Evolutionary conservation across 352 stramenopile genomes (phyloP), one percentile per base, ranked within the genome.

Genomic region (Albugo laibachii): DNA sequence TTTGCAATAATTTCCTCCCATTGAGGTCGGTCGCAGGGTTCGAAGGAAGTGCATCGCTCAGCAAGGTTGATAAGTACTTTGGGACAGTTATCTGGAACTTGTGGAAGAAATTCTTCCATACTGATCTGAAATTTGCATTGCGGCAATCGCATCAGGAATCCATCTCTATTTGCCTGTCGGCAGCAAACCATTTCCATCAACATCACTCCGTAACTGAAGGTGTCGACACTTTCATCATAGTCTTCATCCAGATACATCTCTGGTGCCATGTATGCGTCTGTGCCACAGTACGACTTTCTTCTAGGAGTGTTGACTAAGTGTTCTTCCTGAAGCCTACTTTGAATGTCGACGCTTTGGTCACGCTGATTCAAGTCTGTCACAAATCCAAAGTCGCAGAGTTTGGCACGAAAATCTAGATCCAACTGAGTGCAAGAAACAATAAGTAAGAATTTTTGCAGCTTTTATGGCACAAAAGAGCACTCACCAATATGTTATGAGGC

Each of bases 131-230:
- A 91, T 50, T 91, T 91, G 55, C 66, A 63, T 53, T 86, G 72
- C n/a, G 78, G 78, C 12, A 88, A 56, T 35, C 78, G 78, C 75
- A 77, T 62, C 20, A 91, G 49, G 44, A 91, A 91, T 12, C 65
- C 71, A 48, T 91, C 73, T 1, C 70, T 56, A 58, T 86, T 91
- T 39, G 66, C 73, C 18, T 78, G 59, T 43, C 75, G 78, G 38
- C 78, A 86, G 59, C 78, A 91, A 19, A 88, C 48, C 45, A 88
- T 64, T 56, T 91, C 78, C 69, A 91, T 88, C n/a, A 91, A 59
- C 53, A 91, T 76, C 41, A 91, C 63, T 18, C 78, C 78, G 45
- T 82, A 85, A 56, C 73, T 85, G 50, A 87, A 91, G 21, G 86
- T 69, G 54, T 91, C 78, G 13, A 84, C 75, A 36, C 76, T 83